A percentile compares a stretch with the other conserved stretches of the same genome.
These are phyloP conservation scores for Trichocladium uniseriatum DNA, from an alignment of 495 filamentous ascomycete species.

Conservation along the genomic window DNA sequence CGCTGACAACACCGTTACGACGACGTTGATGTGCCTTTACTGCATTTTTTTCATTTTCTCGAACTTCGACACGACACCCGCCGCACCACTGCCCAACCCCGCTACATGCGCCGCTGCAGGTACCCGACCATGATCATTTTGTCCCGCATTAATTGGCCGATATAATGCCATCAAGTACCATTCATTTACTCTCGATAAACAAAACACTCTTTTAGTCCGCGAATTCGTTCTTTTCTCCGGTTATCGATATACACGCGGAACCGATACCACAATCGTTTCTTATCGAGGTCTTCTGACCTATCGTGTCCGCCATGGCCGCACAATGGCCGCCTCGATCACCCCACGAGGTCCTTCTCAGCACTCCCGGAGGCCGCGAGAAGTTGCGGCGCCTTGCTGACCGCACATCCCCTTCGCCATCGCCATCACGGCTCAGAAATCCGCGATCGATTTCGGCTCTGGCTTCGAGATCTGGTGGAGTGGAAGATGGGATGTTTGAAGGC, in stretches of 20 bases:
- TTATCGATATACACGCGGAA: not conserved
- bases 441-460: constrained; percentile 10
- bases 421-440: constrained; percentile 29
- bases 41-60: not conserved
- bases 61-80: not conserved
- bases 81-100: not conserved
- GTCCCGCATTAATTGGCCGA: constrained; percentile 25
- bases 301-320: constrained; percentile 31
- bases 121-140: constrained; percentile 17
- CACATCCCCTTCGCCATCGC: constrained; percentile 56
- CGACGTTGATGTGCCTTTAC: too few species aligned
- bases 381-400: constrained; percentile 55
- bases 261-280: not conserved
- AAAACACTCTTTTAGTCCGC: too few species aligned
- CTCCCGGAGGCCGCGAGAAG: constrained; percentile 66
- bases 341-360: constrained; percentile 72
- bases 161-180: constrained; percentile 15
- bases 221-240: too few species aligned
- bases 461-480: constrained; percentile 22
- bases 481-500: constrained; percentile 32
- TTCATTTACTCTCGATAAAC: not conserved
- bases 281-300: too few species aligned
- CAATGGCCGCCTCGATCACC: constrained; percentile 86
- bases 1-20: too few species aligned
- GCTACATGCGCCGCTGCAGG: constrained; percentile 13